Conservation (phyloP, 2,329 filamentous ascomycete genomes). For the Magnaporthales sp. region DNA sequence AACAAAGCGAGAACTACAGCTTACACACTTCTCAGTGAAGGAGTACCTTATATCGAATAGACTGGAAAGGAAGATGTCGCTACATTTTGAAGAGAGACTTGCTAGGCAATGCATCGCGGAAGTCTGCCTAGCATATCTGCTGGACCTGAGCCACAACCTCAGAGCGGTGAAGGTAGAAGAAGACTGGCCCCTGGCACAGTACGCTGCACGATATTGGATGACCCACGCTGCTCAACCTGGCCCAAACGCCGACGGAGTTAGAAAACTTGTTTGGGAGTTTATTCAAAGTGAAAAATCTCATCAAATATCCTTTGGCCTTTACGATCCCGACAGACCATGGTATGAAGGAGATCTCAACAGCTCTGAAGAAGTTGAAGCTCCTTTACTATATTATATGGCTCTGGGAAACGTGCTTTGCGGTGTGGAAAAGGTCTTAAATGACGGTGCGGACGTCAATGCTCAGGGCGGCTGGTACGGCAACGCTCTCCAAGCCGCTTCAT, state of each 20-base stretch:
- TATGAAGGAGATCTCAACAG: neutral
- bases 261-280: neutral
- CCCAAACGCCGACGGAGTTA: neutral
- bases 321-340: neutral
- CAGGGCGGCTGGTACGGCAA: neutral
- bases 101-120: neutral
- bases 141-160: neutral
- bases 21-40: neutral
- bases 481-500: too few relatives aligned
- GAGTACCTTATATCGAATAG: neutral
- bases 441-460: too few relatives aligned
- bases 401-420: neutral
- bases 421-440: neutral
- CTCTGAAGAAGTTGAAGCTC: neutral
- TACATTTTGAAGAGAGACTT: neutral
- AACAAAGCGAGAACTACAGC: neutral
- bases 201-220: neutral
- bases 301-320: neutral
- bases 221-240: neutral
- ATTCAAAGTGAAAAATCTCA: neutral
- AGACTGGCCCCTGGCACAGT: neutral
- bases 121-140: neutral
- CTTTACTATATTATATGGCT: neutral
- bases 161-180: neutral
- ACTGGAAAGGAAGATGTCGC: neutral